phyloP scores from a whole-genome alignment of 306 rosid species.

The Prinsepia uniflora region DNA sequence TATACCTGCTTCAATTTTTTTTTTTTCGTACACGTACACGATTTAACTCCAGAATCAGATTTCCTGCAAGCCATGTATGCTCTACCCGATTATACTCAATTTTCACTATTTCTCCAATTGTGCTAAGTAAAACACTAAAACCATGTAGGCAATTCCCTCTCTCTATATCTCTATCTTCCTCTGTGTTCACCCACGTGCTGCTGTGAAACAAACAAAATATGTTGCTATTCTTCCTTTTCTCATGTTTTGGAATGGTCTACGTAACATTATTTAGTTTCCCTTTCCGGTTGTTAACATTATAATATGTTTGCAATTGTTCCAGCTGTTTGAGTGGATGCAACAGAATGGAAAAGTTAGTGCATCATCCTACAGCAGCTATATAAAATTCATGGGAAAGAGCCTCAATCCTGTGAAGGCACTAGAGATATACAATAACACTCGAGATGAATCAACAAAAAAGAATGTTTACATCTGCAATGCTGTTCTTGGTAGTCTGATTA shows the following conservation, averaged over 20 bases:
- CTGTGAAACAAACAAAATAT: neutral
- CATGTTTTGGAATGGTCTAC: neutral
- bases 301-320: slow-evolving; percentile 28
- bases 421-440: slow-evolving; percentile 56
- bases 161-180: neutral
- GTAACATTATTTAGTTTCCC: neutral
- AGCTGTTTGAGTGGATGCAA: slow-evolving; percentile 94
- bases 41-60: neutral
- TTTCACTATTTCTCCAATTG: neutral
- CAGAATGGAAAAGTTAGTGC: slow-evolving; percentile 55
- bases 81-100: neutral
- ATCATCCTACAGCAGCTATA: slow-evolving; percentile 62
- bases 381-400: slow-evolving; percentile 62
- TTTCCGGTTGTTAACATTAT: slow-evolving; percentile 3
- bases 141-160: neutral
- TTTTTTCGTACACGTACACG: neutral
- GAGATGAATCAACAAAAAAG: slow-evolving; percentile 47
- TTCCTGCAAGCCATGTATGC: neutral
- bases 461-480: slow-evolving; percentile 69
- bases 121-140: neutral
- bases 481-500: slow-evolving; percentile 60
- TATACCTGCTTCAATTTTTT: neutral
- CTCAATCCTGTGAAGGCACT: slow-evolving; percentile 57
- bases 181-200: neutral
- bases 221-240: neutral